phyloP scores from a whole-genome alignment of 208 protist genomes.

The Tritrichomonas musculus region DNA sequence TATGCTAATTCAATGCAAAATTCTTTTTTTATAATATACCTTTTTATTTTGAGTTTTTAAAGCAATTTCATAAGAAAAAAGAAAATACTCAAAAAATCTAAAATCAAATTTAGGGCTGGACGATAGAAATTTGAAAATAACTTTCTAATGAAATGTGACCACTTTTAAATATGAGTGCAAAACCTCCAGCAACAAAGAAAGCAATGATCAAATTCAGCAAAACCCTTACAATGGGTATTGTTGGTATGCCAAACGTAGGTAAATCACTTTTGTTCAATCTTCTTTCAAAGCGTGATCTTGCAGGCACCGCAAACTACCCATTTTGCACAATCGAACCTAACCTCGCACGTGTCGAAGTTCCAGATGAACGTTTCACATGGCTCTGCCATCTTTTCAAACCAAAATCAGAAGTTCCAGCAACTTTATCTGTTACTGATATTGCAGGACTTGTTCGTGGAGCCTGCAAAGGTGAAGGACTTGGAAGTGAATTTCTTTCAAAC shows the following conservation, averaged over 20 bases:
- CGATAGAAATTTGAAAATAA: no score
- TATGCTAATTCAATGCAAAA: no score
- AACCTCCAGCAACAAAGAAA: not conserved
- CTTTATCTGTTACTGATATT: slow-evolving; percentile 47
- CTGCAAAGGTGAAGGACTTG: slow-evolving; percentile 46
- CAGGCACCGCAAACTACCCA: slow-evolving; percentile 39
- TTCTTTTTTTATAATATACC: no score
- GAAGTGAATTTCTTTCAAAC: slow-evolving; percentile 49
- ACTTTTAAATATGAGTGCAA: not conserved
- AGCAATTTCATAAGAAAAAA: no score
- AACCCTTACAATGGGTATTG: slow-evolving; percentile 50
- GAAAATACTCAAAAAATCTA: no score
- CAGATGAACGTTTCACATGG: slow-evolving; percentile 39
- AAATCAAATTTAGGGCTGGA: no score
- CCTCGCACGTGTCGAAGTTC: slow-evolving; percentile 34
- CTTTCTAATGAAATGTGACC: no score
- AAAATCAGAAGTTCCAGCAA: slow-evolving; percentile 28
- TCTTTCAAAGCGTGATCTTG: slow-evolving; percentile 33
- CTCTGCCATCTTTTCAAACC: slow-evolving; percentile 29
- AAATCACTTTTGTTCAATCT: slow-evolving; percentile 56
- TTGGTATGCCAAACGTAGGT: slow-evolving; percentile 56
- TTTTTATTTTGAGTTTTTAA: no score
- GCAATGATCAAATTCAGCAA: slow-evolving; percentile 26
- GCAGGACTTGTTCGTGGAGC: slow-evolving; percentile 50
- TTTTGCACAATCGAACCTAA: slow-evolving; percentile 48